Evolutionary conservation across 495 filamentous ascomycete species (phyloP).

Genomic region (Venustampulla echinocandica): DNA sequence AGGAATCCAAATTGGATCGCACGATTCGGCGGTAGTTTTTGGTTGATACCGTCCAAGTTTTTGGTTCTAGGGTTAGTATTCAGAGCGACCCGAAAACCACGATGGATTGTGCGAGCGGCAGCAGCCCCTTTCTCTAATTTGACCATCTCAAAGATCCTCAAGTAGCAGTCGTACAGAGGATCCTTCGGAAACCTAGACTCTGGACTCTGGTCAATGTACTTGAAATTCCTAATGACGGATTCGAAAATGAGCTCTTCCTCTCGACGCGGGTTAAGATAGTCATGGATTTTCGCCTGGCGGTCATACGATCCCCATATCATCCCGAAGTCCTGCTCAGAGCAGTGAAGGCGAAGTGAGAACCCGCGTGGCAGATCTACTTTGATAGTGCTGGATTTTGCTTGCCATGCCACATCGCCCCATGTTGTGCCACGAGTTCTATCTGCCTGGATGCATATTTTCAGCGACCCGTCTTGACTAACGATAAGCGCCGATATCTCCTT

Average conservation of each 20-base stretch:
- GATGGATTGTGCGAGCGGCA: conserved; percentile 58
- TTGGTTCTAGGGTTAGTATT: conserved; percentile 68
- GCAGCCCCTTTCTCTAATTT: conserved; percentile 54
- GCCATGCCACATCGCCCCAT: conserved; percentile 78
- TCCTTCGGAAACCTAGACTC: conserved; percentile 65
- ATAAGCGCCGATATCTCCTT: conserved; percentile 59
- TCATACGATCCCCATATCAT: conserved; percentile 73
- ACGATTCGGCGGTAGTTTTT: conserved; percentile 47
- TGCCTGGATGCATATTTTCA: conserved; percentile 65
- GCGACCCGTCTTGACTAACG: conserved; percentile 64
- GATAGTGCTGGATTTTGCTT: conserved; percentile 49
- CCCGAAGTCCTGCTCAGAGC: conserved; percentile 64
- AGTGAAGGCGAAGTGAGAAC: conserved; percentile 58
- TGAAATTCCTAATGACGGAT: conserved; percentile 55
- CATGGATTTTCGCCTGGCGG: conserved; percentile 64
- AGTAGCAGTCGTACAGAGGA: conserved; percentile 54
- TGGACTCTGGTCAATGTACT: conserved; percentile 62
- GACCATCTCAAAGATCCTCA: conserved; percentile 63
- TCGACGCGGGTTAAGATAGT: conserved; percentile 51
- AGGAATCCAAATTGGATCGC: conserved; percentile 68
- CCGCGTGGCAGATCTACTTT: conserved; percentile 58
- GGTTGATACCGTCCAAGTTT: conserved; percentile 61
- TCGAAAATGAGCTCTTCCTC: conserved; percentile 61
- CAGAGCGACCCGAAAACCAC: conserved; percentile 66
- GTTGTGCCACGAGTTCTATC: conserved; percentile 58